Base-by-base conservation (phyloP, 2,329 filamentous ascomycete genomes). In the Stagonosporopsis tanaceti region DNA sequence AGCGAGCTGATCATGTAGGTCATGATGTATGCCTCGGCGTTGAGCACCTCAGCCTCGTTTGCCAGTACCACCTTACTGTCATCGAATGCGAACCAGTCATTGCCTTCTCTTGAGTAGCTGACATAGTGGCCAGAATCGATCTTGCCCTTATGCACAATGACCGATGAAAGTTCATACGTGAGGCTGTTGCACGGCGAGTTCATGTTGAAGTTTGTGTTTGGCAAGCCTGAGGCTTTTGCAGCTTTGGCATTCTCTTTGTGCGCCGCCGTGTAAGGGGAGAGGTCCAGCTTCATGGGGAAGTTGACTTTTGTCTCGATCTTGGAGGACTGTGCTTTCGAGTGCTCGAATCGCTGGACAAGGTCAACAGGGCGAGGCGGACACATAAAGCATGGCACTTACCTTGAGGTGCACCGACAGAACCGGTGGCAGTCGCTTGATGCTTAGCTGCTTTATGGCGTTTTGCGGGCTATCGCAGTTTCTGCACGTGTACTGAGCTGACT, bases 1-100 rank as follows among this genome's bases (percentile, higher is more conserved):
- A 77, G 51, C 17, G 66, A 63, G 41, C 70, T 63, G 35, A 74
- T 65, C 67, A 77, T 75, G 59, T 98, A 98, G 75, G 97, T 97
- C 50, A 98, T 80, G 55, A 98, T 81, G 76, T 97, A 98, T 0
- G 94, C 93, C 74, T 97, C 89, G 14, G 92, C 91, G 28, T 85
- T 85, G 39, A 98, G 82, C 3, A 98, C 94, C 58, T 97, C 92
- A 5, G 90, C 90, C 72, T 95, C 89, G 44, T 87, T 87, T 2
- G 92, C 94, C 53, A 93, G 73, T 60, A 93, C 91, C 24, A 98
- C 94, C 74, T 92, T 93, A 74, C 95, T 93, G 73, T 98, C 94
- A 71, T 98, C 96, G 78, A 97, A 97, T 53, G 91, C 87, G 76
- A 97, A 96, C 94, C 94, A 98, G 84, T 96, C 72, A 53, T 91